phyloP scores from a whole-genome alignment of 768 basidiomycete species.

The Fomitopsis serialis region DNA sequence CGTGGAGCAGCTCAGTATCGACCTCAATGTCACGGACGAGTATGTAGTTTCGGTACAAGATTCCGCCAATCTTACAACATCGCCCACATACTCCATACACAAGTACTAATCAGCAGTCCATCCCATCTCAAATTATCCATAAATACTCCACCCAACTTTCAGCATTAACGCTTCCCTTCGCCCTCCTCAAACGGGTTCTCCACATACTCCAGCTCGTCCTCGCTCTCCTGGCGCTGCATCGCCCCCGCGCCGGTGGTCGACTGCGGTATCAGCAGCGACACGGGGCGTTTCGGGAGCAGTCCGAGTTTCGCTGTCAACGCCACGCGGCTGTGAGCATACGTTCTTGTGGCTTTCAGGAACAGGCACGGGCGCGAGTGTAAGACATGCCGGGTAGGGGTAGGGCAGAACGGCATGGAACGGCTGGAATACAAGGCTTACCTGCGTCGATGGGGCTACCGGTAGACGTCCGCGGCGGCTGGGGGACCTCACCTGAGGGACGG shows the following conservation, averaged over 20 bases:
- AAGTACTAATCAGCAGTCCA: no score
- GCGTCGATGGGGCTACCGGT: slow-evolving; percentile 21
- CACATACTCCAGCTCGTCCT: slow-evolving; percentile 64
- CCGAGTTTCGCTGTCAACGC: slow-evolving; percentile 54
- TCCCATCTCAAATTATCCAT: no score
- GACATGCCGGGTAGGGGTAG: no score
- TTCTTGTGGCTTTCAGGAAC: no score
- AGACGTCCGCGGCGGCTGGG: slow-evolving; percentile 17
- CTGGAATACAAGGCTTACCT: slow-evolving; percentile 7
- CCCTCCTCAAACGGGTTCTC: slow-evolving; percentile 72
- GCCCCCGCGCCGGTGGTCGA: slow-evolving; percentile 23
- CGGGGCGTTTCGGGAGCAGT: slow-evolving; percentile 68
- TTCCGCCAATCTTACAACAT: no score
- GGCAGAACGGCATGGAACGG: neutral
- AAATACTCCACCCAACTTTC: no score
- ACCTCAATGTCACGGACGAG: no score
- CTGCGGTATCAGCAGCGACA: slow-evolving; percentile 41
- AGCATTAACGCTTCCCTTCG: neutral
- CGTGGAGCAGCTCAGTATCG: no score
- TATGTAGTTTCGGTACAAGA: no score
- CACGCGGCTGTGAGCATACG: neutral
- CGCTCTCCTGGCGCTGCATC: slow-evolving; percentile 26
- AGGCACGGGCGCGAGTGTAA: no score
- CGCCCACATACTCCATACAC: no score
- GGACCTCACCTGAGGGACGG: slow-evolving; percentile 14